Conservation (phyloP, 352 stramenopile genomes). For the Globisporangium carolinianum region DNA sequence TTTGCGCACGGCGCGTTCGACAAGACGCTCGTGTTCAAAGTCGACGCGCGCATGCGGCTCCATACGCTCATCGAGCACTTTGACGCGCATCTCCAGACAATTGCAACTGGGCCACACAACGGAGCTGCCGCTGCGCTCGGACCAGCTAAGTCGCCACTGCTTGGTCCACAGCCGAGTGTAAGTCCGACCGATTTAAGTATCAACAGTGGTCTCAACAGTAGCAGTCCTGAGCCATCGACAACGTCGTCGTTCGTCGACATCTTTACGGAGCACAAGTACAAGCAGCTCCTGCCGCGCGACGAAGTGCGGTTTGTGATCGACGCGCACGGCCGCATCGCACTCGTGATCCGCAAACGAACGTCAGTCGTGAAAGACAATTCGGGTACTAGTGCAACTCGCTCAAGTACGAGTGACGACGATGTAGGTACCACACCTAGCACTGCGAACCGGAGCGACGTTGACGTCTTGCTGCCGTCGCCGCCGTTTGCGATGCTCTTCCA, state of each 20-base stretch:
- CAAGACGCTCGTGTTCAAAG: conserved; percentile 70
- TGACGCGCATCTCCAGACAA: conserved; percentile 29
- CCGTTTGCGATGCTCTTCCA: conserved; percentile 59
- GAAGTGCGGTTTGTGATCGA: conserved; percentile 48
- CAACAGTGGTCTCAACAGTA: too few relatives aligned
- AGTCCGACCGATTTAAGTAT: too few relatives aligned
- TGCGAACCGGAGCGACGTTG: conserved; percentile 8
- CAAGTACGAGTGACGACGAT: conserved; percentile 5
- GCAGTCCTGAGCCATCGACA: conserved; percentile 17
- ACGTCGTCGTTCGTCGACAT: conserved; percentile 21
- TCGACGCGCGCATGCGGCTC: conserved; percentile 37
- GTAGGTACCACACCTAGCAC: conserved; percentile 1
- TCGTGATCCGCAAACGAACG: conserved; percentile 35
- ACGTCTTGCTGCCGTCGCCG: conserved; percentile 25
- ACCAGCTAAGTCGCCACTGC: background rate
- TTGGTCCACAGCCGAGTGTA: background rate
- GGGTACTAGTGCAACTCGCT: conserved; percentile 4
- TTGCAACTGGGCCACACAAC: conserved; percentile 5
- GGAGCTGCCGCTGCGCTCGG: conserved; percentile 2
- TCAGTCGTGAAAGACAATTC: conserved; percentile 21
- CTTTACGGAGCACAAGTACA: conserved; percentile 22
- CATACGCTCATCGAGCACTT: conserved; percentile 47
- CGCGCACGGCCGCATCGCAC: conserved; percentile 28
- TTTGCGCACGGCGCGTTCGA: conserved; percentile 56
- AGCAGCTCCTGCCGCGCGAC: conserved; percentile 33